A percentile compares a stretch with the other conserved stretches of the same genome.
phyloP scores from a whole-genome alignment of 805 yeast genomes.

The Priceomyces haplophilus region DNA sequence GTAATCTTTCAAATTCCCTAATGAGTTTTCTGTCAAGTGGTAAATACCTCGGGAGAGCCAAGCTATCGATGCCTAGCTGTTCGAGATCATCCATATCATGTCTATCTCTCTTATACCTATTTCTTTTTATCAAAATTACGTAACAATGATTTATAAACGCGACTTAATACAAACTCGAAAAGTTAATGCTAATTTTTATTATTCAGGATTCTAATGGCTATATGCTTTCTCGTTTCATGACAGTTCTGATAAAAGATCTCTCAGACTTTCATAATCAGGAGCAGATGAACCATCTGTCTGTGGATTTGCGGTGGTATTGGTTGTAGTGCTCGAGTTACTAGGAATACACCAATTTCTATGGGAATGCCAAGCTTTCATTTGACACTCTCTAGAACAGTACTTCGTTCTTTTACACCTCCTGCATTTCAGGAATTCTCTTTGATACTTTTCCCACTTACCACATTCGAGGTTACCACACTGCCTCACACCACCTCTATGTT shows the following conservation, averaged over 20 bases:
- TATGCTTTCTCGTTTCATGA: not conserved
- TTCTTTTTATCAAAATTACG: not conserved
- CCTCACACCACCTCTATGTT: slow-evolving; percentile 79
- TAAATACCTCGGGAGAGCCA: slow-evolving; percentile 11
- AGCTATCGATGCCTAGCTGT: not conserved
- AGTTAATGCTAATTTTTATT: not conserved
- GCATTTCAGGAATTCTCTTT: slow-evolving; percentile 93
- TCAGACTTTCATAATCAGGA: slow-evolving; percentile 6
- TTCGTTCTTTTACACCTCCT: slow-evolving; percentile 91
- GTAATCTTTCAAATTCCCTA: slow-evolving; percentile 15
- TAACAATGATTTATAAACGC: too few relatives aligned
- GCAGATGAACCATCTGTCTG: slow-evolving; percentile 5
- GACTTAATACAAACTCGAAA: too few relatives aligned
- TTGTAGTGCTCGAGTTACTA: slow-evolving; percentile 31
- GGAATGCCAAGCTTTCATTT: slow-evolving; percentile 84
- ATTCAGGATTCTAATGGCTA: not conserved
- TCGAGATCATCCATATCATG: slow-evolving; percentile 2
- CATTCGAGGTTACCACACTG: slow-evolving; percentile 94
- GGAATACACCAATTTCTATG: slow-evolving; percentile 93
- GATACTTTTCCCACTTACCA: slow-evolving; percentile 89
- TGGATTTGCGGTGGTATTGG: slow-evolving; percentile 9
- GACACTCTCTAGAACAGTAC: slow-evolving; percentile 91
- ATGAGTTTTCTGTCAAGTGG: slow-evolving; percentile 12
- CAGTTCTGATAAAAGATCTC: slow-evolving; percentile 5
- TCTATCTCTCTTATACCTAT: not conserved